Base-by-base conservation (phyloP, 305 asterid genomes). In the Lippia alba region DNA sequence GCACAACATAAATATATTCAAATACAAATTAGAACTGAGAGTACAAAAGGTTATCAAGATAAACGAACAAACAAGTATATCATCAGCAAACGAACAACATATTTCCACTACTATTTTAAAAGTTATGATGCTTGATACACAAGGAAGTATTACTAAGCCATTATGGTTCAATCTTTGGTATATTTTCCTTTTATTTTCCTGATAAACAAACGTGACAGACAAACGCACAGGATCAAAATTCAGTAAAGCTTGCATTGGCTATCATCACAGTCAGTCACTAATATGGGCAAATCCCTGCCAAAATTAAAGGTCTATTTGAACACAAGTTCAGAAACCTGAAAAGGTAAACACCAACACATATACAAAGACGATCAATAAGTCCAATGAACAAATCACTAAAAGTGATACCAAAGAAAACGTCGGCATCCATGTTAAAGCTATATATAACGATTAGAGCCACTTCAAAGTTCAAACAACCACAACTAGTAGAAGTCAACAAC, bases 1-100 rank as follows among this genome's bases (percentile, higher is more conserved):
- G 85, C 76, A 73, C 53, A 70, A 33, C 62, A 65, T 19, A 64
- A 12, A 60, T 36, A 78, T 14, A 63, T 36, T 24, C 30, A 24
- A 24, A 30, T 7, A 15, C 71, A 46, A 30, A 62, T 66, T 48
- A 40, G 41, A 59, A 32, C 17, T 49, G 16, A 60, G 44, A 33
- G 49, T 40, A 64, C n/a, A 60, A 30, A 53, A 14, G 61, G 12
- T 30, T 16, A 36, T 8, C 15, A 41, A 17, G 17, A 14, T 40
- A 67, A 54, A 55, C 55, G 59, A 70, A 59, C 19, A 33, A 51
- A 5, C 17, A 30, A 59, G 60, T 60, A 32, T 32, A 30, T 14
- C 50, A 36, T 19, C 5, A 50, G 0, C 54, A 40, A 5, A 17
- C 60, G 61, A 60, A 61, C 16, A 39, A 30, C 45, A 60, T 12